A percentile compares a stretch with the other conserved stretches of the same genome.
phyloP scores from a whole-genome alignment of 164 flowering plant species.

The Liquidambar formosana region DNA sequence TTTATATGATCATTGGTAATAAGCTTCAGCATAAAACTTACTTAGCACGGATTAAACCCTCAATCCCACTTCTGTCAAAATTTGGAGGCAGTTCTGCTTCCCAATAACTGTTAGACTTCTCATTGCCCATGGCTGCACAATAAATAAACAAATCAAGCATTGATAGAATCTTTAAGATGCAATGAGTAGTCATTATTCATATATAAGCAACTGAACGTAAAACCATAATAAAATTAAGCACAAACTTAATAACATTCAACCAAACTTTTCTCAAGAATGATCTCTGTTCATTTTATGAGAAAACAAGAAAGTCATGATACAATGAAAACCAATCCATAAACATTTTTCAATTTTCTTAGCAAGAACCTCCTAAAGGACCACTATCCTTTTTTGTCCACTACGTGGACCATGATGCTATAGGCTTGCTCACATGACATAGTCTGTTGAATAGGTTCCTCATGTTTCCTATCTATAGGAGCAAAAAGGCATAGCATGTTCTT shows the following conservation, averaged over 20 bases:
- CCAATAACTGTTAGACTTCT: constrained; percentile 49
- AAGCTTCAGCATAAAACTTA: constrained; percentile 12
- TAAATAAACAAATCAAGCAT: not conserved
- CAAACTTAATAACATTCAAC: not conserved
- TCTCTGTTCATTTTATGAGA: not conserved
- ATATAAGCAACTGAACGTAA: not conserved
- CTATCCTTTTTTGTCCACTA: too few relatives aligned
- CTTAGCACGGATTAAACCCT: constrained; percentile 52
- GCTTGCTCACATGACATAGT: too few relatives aligned
- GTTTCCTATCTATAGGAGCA: too few relatives aligned
- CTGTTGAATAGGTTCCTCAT: too few relatives aligned
- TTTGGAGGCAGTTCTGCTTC: constrained; percentile 49
- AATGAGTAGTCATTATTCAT: not conserved
- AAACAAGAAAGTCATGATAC: not conserved
- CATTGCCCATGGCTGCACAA: constrained; percentile 46
- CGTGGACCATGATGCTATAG: too few relatives aligned
- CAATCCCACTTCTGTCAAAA: constrained; percentile 38
- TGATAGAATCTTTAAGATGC: not conserved
- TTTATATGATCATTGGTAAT: not conserved
- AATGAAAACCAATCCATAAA: not conserved
- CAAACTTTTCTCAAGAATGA: not conserved
- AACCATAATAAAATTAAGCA: too few relatives aligned
- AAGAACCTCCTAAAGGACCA: too few relatives aligned
- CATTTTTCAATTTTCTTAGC: not conserved
- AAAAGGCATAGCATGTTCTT: too few relatives aligned